Percentiles rank a stretch among this genome's conserved stretches.
phyloP scores from a whole-genome alignment of 345 rosid species.

The Psidium friedrichsthalianum region DNA sequence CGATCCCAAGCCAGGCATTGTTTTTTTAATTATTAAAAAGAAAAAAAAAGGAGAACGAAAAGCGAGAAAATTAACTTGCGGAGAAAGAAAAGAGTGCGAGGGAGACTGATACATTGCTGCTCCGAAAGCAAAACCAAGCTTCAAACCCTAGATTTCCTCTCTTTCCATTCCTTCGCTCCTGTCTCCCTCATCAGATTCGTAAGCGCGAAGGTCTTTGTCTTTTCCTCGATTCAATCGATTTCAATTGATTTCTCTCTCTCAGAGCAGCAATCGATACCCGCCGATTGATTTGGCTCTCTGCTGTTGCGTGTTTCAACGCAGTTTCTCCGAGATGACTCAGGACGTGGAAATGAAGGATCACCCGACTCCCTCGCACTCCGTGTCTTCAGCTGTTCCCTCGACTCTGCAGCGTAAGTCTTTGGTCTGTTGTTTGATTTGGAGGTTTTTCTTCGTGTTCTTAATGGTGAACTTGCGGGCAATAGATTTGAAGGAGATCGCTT shows the following conservation, averaged over 20 bases:
- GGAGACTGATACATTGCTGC: background rate
- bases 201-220: background rate
- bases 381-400: constrained; percentile 47
- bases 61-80: constrained; percentile 12
- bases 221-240: background rate
- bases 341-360: constrained; percentile 79
- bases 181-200: background rate
- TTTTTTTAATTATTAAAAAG: too few species aligned
- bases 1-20: background rate
- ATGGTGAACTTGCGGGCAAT: background rate
- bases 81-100: constrained; percentile 22
- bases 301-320: background rate
- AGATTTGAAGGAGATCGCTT: constrained; percentile 76
- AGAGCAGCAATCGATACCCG: background rate
- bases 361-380: constrained; percentile 42
- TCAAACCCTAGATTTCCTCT: background rate
- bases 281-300: background rate
- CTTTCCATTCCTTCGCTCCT: background rate
- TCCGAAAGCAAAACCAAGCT: background rate
- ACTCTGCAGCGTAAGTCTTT: constrained; percentile 38
- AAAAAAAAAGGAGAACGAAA: background rate
- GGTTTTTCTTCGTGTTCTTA: background rate
- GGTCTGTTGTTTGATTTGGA: background rate
- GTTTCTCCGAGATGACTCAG: constrained; percentile 42
- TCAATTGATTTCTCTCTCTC: background rate